phyloP scores from a whole-genome alignment of 2,329 filamentous ascomycete genomes.

The Epicoccum nigrum region DNA sequence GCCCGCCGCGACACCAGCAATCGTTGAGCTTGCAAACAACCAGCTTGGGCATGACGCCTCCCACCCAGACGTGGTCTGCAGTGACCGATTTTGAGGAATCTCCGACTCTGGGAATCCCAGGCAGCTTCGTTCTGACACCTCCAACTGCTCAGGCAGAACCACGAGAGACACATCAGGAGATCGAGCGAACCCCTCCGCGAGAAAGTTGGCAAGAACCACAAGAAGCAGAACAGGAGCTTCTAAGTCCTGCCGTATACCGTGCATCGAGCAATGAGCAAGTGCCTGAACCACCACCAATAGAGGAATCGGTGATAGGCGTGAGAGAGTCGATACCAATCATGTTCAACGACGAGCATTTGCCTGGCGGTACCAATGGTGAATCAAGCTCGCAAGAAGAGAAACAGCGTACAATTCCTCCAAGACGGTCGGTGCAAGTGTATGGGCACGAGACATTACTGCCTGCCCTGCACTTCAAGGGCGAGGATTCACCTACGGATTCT shows the following conservation, averaged over 20 bases:
- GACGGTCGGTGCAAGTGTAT: conserved; percentile 22
- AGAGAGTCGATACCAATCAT: conserved; percentile 63
- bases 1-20: conserved; percentile 20
- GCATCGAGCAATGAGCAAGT: conserved; percentile 17
- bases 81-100: conserved; percentile 62
- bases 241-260: conserved; percentile 40
- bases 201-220: conserved; percentile 20
- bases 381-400: conserved; percentile 12
- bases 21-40: conserved; percentile 38
- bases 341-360: conserved; percentile 50
- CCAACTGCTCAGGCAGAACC: conserved; percentile 22
- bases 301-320: conserved; percentile 57
- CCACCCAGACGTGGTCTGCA: conserved; percentile 41
- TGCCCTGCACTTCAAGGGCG: conserved; percentile 36
- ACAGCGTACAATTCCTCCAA: conserved; percentile 20
- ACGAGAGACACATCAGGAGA: conserved; percentile 3
- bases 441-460: conserved; percentile 19
- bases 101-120: conserved; percentile 70
- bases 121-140: conserved; percentile 59
- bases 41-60: conserved; percentile 34
- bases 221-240: conserved; percentile 29
- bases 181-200: background rate
- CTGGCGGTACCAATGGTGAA: conserved; percentile 5
- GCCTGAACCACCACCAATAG: conserved; percentile 24
- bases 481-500: conserved; percentile 41